Evolutionary conservation across 2,329 filamentous ascomycete species (phyloP), one percentile per base, ranked within the genome.

Genomic region (Aspergillus brasiliensis): DNA sequence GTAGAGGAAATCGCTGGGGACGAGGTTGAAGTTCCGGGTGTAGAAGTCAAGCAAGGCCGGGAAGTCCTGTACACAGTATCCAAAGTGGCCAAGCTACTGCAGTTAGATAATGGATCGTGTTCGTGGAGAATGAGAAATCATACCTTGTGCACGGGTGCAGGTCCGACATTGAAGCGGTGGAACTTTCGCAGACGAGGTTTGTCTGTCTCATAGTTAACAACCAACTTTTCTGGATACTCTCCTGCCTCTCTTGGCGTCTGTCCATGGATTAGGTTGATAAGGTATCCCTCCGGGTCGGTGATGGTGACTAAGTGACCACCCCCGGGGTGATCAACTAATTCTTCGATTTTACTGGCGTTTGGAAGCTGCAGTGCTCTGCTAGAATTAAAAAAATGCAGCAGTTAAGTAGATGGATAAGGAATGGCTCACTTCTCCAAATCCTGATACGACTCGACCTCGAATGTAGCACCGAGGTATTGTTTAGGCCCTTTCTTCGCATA

Each of bases 341-440:
- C 66, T 34, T 72, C 57, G 13, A 78, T 72, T 7, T 61, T 37
- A 8, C 66, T 62, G 0, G 75, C 74, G 1, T 67, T 71, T 2
- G 71, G 68, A 4, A 76, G 63, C 13, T 63, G 40, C 1, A 68
- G 48, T 44, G 64, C 47, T 58, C 67, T 71, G 15, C 2, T 3
- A 6, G 5, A 40, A 15, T 57, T 17, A 60, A 40, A 17, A 31
- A 28, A 5, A 3, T 5, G 2, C 8, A n/a, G 25, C 1, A 11
- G 23, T 8, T 11, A 13, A 27, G 10, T 2, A n/a, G 11, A 1
- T 1, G 8, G 15, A 19, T 10, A 23, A 7, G 21, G 7, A 19
- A 10, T 25, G 25, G 37, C 58, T 42, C 63, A 78, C 72, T 76
- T 79, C 58, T 80, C 75, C 19, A 82, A 65, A n/a, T 82, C 79